Percentiles rank a stretch among this genome's conserved stretches.
These are phyloP conservation scores for Graphilbum sp. DNA, from an alignment of 2,329 filamentous ascomycete genomes.

Conservation along the genomic window DNA sequence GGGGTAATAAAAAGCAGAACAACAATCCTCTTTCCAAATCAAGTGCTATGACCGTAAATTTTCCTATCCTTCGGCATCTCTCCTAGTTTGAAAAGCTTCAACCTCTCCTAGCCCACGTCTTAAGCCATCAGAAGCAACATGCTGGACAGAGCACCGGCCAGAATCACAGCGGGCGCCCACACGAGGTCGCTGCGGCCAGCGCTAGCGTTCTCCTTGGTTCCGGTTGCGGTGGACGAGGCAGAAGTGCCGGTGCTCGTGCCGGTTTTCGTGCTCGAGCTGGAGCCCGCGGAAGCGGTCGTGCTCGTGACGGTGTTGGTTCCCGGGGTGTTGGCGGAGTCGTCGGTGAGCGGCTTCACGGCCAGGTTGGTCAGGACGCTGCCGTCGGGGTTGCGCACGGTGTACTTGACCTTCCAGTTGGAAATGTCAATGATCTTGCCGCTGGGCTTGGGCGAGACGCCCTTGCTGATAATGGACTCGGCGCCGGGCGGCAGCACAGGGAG, in stretches of 20 bases:
- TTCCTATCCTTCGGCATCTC: neutral
- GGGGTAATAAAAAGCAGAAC: neutral
- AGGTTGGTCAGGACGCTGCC: slow-evolving; percentile 40
- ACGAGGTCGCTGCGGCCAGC: slow-evolving; percentile 5
- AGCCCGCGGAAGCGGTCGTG: slow-evolving; percentile 2
- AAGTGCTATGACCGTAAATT: neutral
- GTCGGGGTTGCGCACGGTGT: slow-evolving; percentile 45
- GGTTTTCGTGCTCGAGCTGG: neutral
- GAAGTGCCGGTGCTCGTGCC: neutral
- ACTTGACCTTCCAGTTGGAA: slow-evolving; percentile 34
- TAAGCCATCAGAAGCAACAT: slow-evolving; percentile 5
- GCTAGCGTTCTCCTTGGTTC: slow-evolving; percentile 10
- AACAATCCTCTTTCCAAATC: neutral
- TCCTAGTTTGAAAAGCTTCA: neutral
- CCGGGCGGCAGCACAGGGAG: slow-evolving; percentile 53
- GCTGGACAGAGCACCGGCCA: slow-evolving; percentile 2
- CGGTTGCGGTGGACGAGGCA: neutral
- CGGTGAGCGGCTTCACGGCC: slow-evolving; percentile 28
- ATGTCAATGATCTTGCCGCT: slow-evolving; percentile 49
- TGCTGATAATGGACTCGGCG: slow-evolving; percentile 55
- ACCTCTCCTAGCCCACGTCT: too few species aligned
- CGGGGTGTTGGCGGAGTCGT: slow-evolving; percentile 27
- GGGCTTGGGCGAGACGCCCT: slow-evolving; percentile 52
- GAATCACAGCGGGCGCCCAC: slow-evolving; percentile 2
- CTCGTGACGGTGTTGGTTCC: slow-evolving; percentile 21